A percentile compares a stretch with the other conserved stretches of the same genome.
phyloP scores from a whole-genome alignment of 352 stramenopile genomes.

The Phytophthora pisi region DNA sequence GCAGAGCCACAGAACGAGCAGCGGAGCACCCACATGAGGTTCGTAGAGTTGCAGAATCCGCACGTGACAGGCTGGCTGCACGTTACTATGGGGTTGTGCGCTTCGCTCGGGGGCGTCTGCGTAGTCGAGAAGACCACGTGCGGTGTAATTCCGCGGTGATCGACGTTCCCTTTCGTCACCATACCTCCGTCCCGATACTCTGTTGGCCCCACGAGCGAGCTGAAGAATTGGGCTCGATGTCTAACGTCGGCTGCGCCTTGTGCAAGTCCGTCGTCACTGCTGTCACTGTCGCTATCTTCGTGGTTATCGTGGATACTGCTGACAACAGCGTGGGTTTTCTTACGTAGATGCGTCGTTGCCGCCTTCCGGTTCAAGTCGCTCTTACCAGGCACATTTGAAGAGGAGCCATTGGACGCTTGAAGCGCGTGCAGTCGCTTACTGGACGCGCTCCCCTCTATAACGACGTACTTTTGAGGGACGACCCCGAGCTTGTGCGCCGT shows the following conservation, averaged over 20 bases:
- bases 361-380: slow-evolving; percentile 10
- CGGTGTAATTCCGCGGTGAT: slow-evolving; percentile 67
- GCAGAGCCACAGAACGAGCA: slow-evolving; percentile 76
- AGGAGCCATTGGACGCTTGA: slow-evolving; percentile 8
- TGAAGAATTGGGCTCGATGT: slow-evolving; percentile 34
- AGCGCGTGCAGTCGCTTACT: slow-evolving; percentile 20
- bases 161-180: slow-evolving; percentile 48
- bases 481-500: slow-evolving; percentile 7
- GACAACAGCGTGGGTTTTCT: slow-evolving; percentile 9
- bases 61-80: slow-evolving; percentile 44
- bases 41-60: slow-evolving; percentile 76
- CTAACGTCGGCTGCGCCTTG: slow-evolving; percentile 23
- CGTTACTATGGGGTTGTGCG: slow-evolving; percentile 45
- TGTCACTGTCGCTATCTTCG: slow-evolving; percentile 18
- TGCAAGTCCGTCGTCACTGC: slow-evolving; percentile 13
- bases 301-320: slow-evolving; percentile 23
- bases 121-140: slow-evolving; percentile 66
- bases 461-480: slow-evolving; percentile 18
- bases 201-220: slow-evolving; percentile 26
- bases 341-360: slow-evolving; percentile 4
- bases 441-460: not conserved
- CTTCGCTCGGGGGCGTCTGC: slow-evolving; percentile 58
- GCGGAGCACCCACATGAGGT: slow-evolving; percentile 67
- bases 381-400: slow-evolving; percentile 16
- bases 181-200: slow-evolving; percentile 56